Base-by-base conservation (phyloP, 2,329 filamentous ascomycete genomes). In the Rosellinia necatrix region DNA sequence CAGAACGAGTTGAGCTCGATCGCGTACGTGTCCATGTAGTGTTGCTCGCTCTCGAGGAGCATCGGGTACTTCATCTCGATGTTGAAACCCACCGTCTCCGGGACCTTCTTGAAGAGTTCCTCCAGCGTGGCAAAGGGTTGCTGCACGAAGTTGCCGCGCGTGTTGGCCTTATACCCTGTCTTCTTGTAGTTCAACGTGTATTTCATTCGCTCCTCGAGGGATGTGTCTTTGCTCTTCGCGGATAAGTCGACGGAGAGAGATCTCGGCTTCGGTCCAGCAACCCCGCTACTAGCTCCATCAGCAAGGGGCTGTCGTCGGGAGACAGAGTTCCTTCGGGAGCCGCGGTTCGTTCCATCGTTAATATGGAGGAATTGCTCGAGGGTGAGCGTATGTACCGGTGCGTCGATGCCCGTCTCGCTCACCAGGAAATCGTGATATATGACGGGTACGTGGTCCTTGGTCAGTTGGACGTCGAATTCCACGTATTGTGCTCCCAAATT, bases 51-150 rank as follows among this genome's bases (percentile, higher is more conserved):
- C 78, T 99, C 96, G 71, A 93, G 89, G 37, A 99, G 84, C 92
- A 97, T 97, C 4, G 94, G 94, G 71, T 99, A 99, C 75, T 99
- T 97, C 83, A 99, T 90, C 77, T 99, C 94, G 65, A 99, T 96
- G 74, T 99, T 97, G 81, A 99, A 99, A 12, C 94, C 92, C 19
- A 96, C 89, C 12, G 84, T 81, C 60, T 89, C 83, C 0, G 92
- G 91, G 0, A 99, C 77, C 69, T 92, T 88, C 66, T 84, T 83
- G 76, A 99, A 97, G 71, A 97, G 86, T 60, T 97, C 91, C 72
- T 97, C 92, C 4, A 99, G 80, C 0, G 94, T 99, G 6, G 93
- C 92, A 75, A 99, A 99, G 0, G 93, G 92, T 0, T 90, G 91
- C 71, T 97, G 93, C 67, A 99, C 97, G 67, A 96, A 96, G 70